These are phyloP conservation scores for Leptodontidium sp. DNA, from an alignment of 2,329 filamentous ascomycete genomes.

Conservation along the genomic window DNA sequence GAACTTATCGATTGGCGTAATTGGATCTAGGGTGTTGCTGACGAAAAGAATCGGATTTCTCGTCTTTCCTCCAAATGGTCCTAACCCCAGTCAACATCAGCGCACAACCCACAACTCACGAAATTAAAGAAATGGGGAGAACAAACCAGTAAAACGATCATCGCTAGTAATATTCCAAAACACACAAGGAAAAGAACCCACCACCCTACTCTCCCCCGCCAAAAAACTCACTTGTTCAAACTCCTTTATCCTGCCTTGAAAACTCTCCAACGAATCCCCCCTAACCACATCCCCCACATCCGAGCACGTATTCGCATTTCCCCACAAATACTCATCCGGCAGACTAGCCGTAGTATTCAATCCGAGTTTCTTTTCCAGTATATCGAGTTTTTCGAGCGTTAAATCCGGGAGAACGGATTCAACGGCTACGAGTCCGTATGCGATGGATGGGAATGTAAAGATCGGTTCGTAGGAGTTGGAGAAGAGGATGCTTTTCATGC, in stretches of 20 bases:
- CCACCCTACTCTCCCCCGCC: slow-evolving; percentile 52
- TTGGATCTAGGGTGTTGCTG: slow-evolving; percentile 47
- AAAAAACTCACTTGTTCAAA: slow-evolving; percentile 49
- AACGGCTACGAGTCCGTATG: slow-evolving; percentile 2
- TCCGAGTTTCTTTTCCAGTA: not conserved
- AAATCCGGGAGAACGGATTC: slow-evolving; percentile 18
- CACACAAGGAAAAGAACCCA: slow-evolving; percentile 46
- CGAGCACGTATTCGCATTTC: not conserved
- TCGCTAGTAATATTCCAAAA: slow-evolving; percentile 45
- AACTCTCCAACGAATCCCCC: slow-evolving; percentile 3
- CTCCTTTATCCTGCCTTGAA: not conserved
- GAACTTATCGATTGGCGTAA: slow-evolving; percentile 42
- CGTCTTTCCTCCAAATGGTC: slow-evolving; percentile 46
- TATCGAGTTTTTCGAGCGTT: not conserved
- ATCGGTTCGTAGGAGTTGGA: slow-evolving; percentile 4
- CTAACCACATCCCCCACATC: not conserved
- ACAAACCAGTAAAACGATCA: slow-evolving; percentile 32
- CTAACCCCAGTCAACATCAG: slow-evolving; percentile 24
- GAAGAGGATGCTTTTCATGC: slow-evolving; percentile 15
- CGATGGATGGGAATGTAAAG: not conserved
- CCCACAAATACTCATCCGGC: not conserved
- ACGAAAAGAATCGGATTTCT: slow-evolving; percentile 48
- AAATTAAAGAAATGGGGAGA: slow-evolving; percentile 19
- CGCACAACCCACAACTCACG: not conserved
- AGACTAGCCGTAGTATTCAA: slow-evolving; percentile 9